phyloP scores from a whole-genome alignment of 257 asterid genomes.

The Scutellaria galericulata region DNA sequence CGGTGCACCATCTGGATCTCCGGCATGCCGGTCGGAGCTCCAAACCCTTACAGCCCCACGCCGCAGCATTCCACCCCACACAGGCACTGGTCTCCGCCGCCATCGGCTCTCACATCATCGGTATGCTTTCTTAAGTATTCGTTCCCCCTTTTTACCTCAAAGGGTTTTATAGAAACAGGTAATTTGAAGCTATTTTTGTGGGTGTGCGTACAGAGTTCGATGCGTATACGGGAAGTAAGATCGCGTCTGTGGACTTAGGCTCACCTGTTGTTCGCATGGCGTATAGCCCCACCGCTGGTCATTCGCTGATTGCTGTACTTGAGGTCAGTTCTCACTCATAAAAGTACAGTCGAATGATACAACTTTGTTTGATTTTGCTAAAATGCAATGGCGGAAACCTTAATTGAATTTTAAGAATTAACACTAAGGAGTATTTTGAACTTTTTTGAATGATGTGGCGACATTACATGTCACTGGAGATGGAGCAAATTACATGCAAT shows the following conservation, averaged over 20 bases:
- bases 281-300: slow-evolving; percentile 85
- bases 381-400: slow-evolving; percentile 13
- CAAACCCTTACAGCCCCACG: slow-evolving; percentile 93
- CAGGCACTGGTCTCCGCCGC: slow-evolving; percentile 91
- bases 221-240: slow-evolving; percentile 94
- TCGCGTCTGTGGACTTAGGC: slow-evolving; percentile 90
- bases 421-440: neutral
- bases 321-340: slow-evolving; percentile 61
- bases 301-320: slow-evolving; percentile 83
- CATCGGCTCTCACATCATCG: slow-evolving; percentile 72
- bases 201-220: slow-evolving; percentile 67
- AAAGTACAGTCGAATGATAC: neutral
- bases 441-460: neutral
- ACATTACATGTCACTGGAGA: slow-evolving; percentile 18
- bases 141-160: neutral
- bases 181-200: slow-evolving; percentile 27
- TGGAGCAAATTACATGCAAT: slow-evolving; percentile 4
- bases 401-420: slow-evolving; percentile 21
- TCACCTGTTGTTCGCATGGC: slow-evolving; percentile 99
- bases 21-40: slow-evolving; percentile 96
- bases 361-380: neutral
- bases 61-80: slow-evolving; percentile 89
- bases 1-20: slow-evolving; percentile 97
- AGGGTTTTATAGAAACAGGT: neutral
- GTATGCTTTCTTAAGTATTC: slow-evolving; percentile 42